Evolutionary conservation across 805 yeast genomes (phyloP), one percentile per base, ranked within the genome.

Genomic region (Jamesozyma hellenica): DNA sequence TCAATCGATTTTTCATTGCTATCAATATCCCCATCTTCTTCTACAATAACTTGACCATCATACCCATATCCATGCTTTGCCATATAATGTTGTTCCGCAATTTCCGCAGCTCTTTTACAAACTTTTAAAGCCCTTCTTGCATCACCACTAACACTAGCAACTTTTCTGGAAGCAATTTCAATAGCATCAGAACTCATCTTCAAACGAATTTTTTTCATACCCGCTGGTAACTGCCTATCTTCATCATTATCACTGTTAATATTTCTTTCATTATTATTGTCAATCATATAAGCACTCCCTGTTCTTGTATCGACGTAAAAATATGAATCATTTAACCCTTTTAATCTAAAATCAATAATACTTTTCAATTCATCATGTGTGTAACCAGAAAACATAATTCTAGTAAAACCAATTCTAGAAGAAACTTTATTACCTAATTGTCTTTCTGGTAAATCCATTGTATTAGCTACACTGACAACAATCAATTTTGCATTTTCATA

Each of bases 111-210:
- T 42, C 96, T 66, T 29, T 88, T 71, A 53, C 96, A 82, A 18
- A 92, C 82, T 42, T 82, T 82, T 40, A 92, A 66, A 0, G 95
- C 96, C 43, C 97, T 68, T 52, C 99, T 70, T 1, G 96, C 98
- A 66, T 92, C 99, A 42, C 99, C 98, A 56, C 94, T 83, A 3
- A 92, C 96, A 62, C 92, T 77, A 4, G 97, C 95, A 33, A 92
- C 94, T 58, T 87, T 88, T 61, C 96, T 72, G 1, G 96, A 77
- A 0, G 96, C 96, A 66, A 82, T 87, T 42, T 82, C 90, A 47
- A 88, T 75, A 0, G 98, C 96, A 54, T 83, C 94, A 16, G 70
- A 66, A 36, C 71, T 72, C 44, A 69, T 58, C 34, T 56, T 53
- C 38, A 68, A 39, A 44, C 56, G 51, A 23, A 63, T 53, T 55